Base-by-base conservation (phyloP, 306 rosid species). In the Prunus mira region DNA sequence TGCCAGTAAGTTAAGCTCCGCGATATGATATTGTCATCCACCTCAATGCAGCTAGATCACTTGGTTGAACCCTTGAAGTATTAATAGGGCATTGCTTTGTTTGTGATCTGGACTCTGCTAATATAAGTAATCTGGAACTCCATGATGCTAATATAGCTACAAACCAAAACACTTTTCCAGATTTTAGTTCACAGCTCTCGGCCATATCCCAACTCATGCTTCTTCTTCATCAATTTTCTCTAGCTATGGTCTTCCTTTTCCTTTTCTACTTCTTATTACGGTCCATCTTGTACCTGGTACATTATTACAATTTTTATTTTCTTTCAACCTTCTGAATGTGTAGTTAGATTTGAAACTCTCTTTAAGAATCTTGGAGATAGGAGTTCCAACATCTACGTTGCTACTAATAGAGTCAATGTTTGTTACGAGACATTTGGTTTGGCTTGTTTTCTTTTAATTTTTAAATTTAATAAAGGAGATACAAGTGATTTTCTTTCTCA, bases 131-230 rank as follows among this genome's bases (percentile, higher is more conserved):
- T 73, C 4, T 18, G 25, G 77, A 58, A 64, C 56, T 58, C 45
- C 76, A 57, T 56, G 14, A 12, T 15, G 12, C 62, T 32, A 7
- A 34, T 30, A 19, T 71, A 22, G 22, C 54, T 38, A 57, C 24
- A 73, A 60, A 61, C 46, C 69, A 46, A 20, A 45, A 62, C 55
- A 72, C 54, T 27, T 19, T 57, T 56, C 56, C 55, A 41, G 54
- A 24, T 25, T 45, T 51, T 57, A 38, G 67, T 15, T 72, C 76
- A 57, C 67, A 72, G 43, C 19, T 41, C 41, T 72, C 50, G 43
- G 54, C 67, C 38, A 13, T 17, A 57, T 43, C 8, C 18, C 13
- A 12, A 24, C 55, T 56, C 41, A 54, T 56, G 28, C 43, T 34
- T 72, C 76, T 55, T 28, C 10, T 56, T 55, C 52, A 54, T 20